Conservation (phyloP, 257 asterid genomes). For the Ilex aquifolium region DNA sequence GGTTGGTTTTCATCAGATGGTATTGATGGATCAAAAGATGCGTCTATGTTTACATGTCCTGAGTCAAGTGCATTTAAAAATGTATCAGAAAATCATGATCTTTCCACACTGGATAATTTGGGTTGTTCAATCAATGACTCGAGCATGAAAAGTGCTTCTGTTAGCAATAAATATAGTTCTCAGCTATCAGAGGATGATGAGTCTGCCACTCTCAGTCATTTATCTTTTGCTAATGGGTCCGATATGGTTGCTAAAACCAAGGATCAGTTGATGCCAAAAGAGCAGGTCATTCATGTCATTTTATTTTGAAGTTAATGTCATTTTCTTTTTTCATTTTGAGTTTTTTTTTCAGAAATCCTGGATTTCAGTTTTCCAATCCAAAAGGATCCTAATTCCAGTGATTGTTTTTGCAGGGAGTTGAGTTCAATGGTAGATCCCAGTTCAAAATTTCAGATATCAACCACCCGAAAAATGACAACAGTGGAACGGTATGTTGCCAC, state of each 20-base stretch:
- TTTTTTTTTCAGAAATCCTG: background rate
- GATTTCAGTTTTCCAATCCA: background rate
- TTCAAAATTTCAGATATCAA: slow-evolving; percentile 17
- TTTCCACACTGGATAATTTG: slow-evolving; percentile 22
- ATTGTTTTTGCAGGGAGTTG: slow-evolving; percentile 17
- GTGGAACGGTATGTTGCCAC: slow-evolving; percentile 22
- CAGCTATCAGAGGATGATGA: slow-evolving; percentile 38
- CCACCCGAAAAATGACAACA: slow-evolving; percentile 25
- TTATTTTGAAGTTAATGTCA: background rate
- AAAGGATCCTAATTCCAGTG: slow-evolving; percentile 6
- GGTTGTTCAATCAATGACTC: slow-evolving; percentile 31
- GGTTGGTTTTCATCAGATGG: slow-evolving; percentile 65
- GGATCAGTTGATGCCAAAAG: slow-evolving; percentile 30
- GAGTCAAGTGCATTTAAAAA: slow-evolving; percentile 31
- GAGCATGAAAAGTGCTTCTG: slow-evolving; percentile 24
- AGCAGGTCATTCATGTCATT: slow-evolving; percentile 33
- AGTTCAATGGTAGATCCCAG: slow-evolving; percentile 17
- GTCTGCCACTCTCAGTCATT: slow-evolving; percentile 25
- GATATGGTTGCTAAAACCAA: slow-evolving; percentile 22
- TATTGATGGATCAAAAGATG: slow-evolving; percentile 42
- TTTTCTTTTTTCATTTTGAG: slow-evolving; percentile 4
- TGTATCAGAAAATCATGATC: slow-evolving; percentile 27
- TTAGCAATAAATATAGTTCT: slow-evolving; percentile 29
- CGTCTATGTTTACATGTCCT: slow-evolving; percentile 37
- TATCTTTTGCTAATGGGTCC: slow-evolving; percentile 37